Evolutionary conservation across 2,329 filamentous ascomycete species (phyloP).

Genomic region (Fusarium sp.): DNA sequence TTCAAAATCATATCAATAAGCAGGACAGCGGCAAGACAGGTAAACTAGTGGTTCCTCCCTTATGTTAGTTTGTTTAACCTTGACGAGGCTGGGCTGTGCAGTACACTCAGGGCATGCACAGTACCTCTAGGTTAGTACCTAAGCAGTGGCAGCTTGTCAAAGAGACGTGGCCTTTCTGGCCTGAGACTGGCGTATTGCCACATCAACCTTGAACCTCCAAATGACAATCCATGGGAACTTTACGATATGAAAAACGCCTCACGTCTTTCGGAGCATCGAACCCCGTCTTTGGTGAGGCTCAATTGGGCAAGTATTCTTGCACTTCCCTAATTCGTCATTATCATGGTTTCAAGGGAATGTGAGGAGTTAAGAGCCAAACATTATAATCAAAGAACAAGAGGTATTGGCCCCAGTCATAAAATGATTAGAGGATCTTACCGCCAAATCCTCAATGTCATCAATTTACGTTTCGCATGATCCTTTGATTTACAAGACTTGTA

Average conservation of each 20-base stretch:
- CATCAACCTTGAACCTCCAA: constrained; percentile 12
- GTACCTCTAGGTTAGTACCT: too few relatives aligned
- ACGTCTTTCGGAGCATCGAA: constrained; percentile 34
- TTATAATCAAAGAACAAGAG: neutral
- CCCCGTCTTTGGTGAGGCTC: constrained; percentile 32
- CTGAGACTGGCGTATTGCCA: constrained; percentile 37
- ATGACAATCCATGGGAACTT: constrained; percentile 10
- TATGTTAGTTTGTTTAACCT: constrained; percentile 1
- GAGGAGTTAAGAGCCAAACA: neutral
- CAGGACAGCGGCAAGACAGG: constrained; percentile 5
- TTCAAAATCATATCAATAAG: constrained; percentile 20
- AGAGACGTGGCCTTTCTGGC: constrained; percentile 31
- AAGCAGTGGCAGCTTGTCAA: neutral
- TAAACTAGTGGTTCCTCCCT: neutral
- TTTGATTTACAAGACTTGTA: constrained; percentile 2
- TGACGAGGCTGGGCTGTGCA: constrained; percentile 22
- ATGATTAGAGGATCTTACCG: neutral
- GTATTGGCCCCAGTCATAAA: neutral
- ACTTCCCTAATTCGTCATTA: constrained; percentile 19
- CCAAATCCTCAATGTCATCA: neutral
- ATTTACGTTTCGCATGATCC: constrained; percentile 1
- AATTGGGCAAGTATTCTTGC: constrained; percentile 36
- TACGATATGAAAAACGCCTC: constrained; percentile 2
- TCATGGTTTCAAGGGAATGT: constrained; percentile 6
- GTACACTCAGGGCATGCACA: neutral